These are phyloP conservation scores for Camelina neglecta DNA, from an alignment of 345 rosid species.

Conservation along the genomic window DNA sequence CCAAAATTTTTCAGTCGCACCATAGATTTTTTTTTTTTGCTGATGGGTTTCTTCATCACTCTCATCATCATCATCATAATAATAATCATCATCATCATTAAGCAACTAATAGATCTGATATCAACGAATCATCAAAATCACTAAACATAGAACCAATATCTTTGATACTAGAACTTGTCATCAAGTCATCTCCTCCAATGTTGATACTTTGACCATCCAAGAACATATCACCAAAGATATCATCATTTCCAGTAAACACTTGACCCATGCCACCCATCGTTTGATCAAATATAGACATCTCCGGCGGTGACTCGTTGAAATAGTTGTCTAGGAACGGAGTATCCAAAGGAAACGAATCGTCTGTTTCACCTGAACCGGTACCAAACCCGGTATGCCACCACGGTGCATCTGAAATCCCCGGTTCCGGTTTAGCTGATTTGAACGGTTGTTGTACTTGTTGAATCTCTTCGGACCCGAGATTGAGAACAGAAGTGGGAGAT, in stretches of 20 bases:
- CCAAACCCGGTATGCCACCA: slow-evolving; percentile 39
- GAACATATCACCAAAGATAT: slow-evolving; percentile 51
- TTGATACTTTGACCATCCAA: slow-evolving; percentile 43
- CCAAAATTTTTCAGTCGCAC: slow-evolving; percentile 46
- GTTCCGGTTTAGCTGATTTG: slow-evolving; percentile 32
- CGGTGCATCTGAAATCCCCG: slow-evolving; percentile 17
- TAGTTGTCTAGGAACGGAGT: slow-evolving; percentile 64
- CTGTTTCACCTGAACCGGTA: slow-evolving; percentile 51
- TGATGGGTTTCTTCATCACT: slow-evolving; percentile 14
- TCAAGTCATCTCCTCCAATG: slow-evolving; percentile 45
- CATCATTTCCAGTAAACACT: slow-evolving; percentile 46
- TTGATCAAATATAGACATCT: slow-evolving; percentile 59
- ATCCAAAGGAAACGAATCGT: slow-evolving; percentile 51
- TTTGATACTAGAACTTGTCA: slow-evolving; percentile 38
- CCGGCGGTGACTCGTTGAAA: slow-evolving; percentile 58
- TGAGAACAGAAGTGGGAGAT: slow-evolving; percentile 89
- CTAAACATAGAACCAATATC: slow-evolving; percentile 57
- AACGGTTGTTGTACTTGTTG: slow-evolving; percentile 53
- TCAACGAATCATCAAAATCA: slow-evolving; percentile 78
- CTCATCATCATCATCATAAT: not conserved
- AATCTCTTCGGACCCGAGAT: slow-evolving; percentile 54
- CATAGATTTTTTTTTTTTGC: slow-evolving; percentile 19
- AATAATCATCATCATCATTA: not conserved
- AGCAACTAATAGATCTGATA: slow-evolving; percentile 60
- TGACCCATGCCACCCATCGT: slow-evolving; percentile 22